Conservation (phyloP, 768 basidiomycete genomes). For the Termitomyces sp. region DNA sequence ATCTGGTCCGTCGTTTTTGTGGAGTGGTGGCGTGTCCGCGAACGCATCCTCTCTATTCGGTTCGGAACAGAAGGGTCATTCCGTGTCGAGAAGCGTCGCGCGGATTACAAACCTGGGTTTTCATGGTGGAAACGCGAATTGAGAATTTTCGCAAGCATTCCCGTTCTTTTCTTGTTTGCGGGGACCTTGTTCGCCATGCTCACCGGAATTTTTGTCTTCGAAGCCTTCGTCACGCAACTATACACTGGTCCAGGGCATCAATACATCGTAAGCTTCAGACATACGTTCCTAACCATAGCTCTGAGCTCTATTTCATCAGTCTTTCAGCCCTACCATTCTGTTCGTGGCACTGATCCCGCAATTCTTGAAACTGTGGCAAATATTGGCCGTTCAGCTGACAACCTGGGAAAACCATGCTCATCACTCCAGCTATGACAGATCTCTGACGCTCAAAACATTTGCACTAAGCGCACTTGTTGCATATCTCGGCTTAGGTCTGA, state of each 20-base stretch:
- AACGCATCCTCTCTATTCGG: constrained; percentile 76
- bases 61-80: constrained; percentile 80
- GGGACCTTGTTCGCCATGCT: constrained; percentile 65
- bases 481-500: constrained; percentile 86
- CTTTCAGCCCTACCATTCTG: constrained; percentile 78
- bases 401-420: constrained; percentile 91
- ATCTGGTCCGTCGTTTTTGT: constrained; percentile 86
- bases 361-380: constrained; percentile 70
- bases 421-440: constrained; percentile 70
- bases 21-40: constrained; percentile 89
- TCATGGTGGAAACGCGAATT: constrained; percentile 76
- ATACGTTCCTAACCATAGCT: neutral
- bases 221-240: constrained; percentile 85
- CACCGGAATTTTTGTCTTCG: constrained; percentile 80
- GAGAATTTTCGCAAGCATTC: constrained; percentile 63
- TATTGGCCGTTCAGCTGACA: constrained; percentile 65
- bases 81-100: constrained; percentile 70
- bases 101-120: constrained; percentile 50
- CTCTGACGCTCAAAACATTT: constrained; percentile 89
- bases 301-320: constrained; percentile 34
- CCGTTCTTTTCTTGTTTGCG: constrained; percentile 73
- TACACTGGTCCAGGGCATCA: constrained; percentile 86
- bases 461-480: constrained; percentile 85
- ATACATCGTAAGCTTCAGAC: constrained; percentile 58
- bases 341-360: constrained; percentile 81